A percentile compares a stretch with the other conserved stretches of the same genome.
Evolutionary conservation across 345 rosid genomes (phyloP).

Genomic region (Citropsis articulata): DNA sequence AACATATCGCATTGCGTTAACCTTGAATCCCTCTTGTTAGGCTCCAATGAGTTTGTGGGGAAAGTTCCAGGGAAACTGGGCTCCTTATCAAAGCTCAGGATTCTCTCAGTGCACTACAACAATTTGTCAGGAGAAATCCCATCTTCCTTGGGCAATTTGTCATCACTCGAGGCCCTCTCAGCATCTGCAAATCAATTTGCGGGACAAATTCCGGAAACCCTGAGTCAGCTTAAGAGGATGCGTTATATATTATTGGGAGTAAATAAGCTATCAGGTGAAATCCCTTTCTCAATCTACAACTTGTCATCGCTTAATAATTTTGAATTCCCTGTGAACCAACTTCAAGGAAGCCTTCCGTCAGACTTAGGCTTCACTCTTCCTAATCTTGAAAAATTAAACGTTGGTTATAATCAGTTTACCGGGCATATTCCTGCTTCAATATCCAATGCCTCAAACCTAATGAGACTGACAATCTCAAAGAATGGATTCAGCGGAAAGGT

Average conservation of each 20-base stretch:
- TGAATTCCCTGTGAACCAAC: background rate
- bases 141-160: too few relatives aligned
- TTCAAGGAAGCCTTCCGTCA: background rate
- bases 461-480: rapidly evolving
- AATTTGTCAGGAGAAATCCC: too few relatives aligned
- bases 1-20: slow-evolving; percentile 8
- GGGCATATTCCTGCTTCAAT: slow-evolving; percentile 12
- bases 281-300: too few relatives aligned
- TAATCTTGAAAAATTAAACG: background rate
- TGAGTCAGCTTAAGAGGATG: too few relatives aligned
- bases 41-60: slow-evolving; percentile 8
- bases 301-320: background rate
- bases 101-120: too few relatives aligned
- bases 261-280: too few relatives aligned
- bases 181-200: too few relatives aligned
- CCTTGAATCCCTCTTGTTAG: background rate
- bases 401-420: background rate
- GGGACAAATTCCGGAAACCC: too few relatives aligned
- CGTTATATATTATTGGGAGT: too few relatives aligned
- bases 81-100: too few relatives aligned
- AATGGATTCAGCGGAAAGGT: slow-evolving; percentile 10
- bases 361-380: slow-evolving; percentile 20
- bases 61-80: slow-evolving; percentile 9
- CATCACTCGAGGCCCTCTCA: too few relatives aligned
- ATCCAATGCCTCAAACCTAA: slow-evolving; percentile 19